Evolutionary conservation across 495 filamentous ascomycete species (phyloP), one percentile per base, ranked within the genome.

Genomic region (Aspergillus incahuasiensis): DNA sequence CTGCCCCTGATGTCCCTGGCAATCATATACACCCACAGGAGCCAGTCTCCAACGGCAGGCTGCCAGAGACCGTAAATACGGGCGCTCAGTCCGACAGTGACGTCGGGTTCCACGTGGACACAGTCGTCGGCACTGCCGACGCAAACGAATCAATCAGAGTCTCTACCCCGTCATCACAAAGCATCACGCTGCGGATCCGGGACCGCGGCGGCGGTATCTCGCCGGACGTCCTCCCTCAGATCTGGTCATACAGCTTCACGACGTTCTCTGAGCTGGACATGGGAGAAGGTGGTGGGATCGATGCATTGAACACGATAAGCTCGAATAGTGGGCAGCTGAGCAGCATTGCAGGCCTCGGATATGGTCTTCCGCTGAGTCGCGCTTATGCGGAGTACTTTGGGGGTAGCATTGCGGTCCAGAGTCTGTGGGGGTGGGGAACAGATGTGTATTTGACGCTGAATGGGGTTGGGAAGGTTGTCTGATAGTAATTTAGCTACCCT

Each of bases 351-450:
- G 91, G 94, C 1, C 74, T 98, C 22, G 94, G 94, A 2, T 98
- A 98, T 72, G 94, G 94, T 12, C 63, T 98, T 55, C 94, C 94
- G 38, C 71, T 98, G 35, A 90, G 91, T 48, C 81, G 94, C 60
- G 92, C 94, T 0, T 98, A 98, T 72, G 94, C 94, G 0, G 92
- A 98, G 73, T 97, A 97, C 65, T 98, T 98, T 77, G 94, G 94
- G 2, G 94, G 94, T 1, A 90, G 92, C n/a, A 91, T 98, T 58
- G 83, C 82, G 7, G 85, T 98, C 54, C 94, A 97, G 79, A 96
- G 90, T 64, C 66, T 97, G 32, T 96, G 88, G 78, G 94, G 94
- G 13, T 98, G 94, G 94, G 94, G 94, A 3, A 85, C 86, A 50
- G 82, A 92, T 76, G 88, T 92, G 13, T 92, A 91, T 68, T 58